Conservation (phyloP, 192 early-diverging fungal species). For the Linnemannia elongata region DNA sequence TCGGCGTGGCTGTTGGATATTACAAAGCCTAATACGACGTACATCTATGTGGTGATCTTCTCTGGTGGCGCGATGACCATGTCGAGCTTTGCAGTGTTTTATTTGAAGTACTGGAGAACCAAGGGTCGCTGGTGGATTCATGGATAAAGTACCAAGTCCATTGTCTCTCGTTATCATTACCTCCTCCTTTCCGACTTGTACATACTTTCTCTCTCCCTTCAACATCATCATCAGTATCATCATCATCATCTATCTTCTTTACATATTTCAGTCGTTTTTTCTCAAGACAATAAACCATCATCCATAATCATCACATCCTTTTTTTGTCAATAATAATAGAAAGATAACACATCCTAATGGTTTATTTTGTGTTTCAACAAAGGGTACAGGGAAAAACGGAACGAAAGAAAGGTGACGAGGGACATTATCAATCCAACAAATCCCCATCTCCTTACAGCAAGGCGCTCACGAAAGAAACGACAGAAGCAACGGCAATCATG, state of each 20-base stretch:
- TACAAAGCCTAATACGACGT: conserved; percentile 43
- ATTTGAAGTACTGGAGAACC: conserved; percentile 50
- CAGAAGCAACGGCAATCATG: conserved; percentile 12
- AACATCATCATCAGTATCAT: no score
- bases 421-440: background rate
- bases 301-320: background rate
- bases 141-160: conserved; percentile 3
- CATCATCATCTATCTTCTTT: background rate
- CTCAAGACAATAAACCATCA: background rate
- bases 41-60: conserved; percentile 53
- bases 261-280: background rate
- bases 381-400: background rate
- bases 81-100: conserved; percentile 48
- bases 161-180: background rate
- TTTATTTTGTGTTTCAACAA: background rate
- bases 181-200: background rate
- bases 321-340: background rate
- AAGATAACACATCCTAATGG: no score
- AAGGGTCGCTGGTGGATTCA: conserved; percentile 55
- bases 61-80: conserved; percentile 46
- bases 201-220: background rate
- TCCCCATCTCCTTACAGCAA: conserved; percentile 24
- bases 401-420: background rate
- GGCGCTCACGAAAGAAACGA: conserved; percentile 33
- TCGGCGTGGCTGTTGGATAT: conserved; percentile 46